These are phyloP conservation scores for Cicer chorassanicum DNA, from an alignment of 306 rosid genomes.

Conservation along the genomic window DNA sequence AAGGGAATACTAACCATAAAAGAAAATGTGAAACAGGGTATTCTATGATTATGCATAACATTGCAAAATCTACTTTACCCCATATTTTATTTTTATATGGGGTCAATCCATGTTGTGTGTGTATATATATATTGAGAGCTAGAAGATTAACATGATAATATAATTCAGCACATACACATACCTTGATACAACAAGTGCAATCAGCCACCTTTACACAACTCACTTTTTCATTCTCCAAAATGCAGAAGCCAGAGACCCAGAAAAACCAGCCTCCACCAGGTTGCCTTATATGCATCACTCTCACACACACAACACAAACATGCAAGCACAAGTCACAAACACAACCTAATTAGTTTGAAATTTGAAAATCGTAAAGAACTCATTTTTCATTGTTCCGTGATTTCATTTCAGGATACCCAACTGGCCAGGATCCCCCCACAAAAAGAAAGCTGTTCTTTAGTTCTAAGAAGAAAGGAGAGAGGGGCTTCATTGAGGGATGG, in stretches of 20 bases:
- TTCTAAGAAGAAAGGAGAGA: slow-evolving; percentile 67
- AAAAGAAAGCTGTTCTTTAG: slow-evolving; percentile 49
- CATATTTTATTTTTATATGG: neutral
- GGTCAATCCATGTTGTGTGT: neutral
- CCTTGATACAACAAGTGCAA: slow-evolving; percentile 7
- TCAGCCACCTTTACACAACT: neutral
- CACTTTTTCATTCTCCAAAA: slow-evolving; percentile 43
- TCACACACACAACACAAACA: neutral
- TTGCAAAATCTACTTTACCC: neutral
- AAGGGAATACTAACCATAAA: neutral
- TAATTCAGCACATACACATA: slow-evolving; percentile 22
- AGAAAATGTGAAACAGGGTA: neutral
- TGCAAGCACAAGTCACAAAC: neutral
- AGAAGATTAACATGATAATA: slow-evolving; percentile 33
- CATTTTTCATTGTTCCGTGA: slow-evolving; percentile 24
- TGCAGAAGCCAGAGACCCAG: slow-evolving; percentile 57
- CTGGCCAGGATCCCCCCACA: slow-evolving; percentile 53
- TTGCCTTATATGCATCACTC: slow-evolving; percentile 28
- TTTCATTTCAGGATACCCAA: slow-evolving; percentile 76
- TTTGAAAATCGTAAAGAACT: slow-evolving; percentile 14
- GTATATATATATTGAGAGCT: slow-evolving; percentile 15
- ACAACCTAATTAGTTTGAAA: neutral
- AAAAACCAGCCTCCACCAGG: slow-evolving; percentile 71
- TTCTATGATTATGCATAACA: slow-evolving; percentile 6
- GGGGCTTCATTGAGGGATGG: slow-evolving; percentile 91